Evolutionary conservation across 1,139 yeast genomes (phyloP).

Genomic region (Diutina mesorugosa): DNA sequence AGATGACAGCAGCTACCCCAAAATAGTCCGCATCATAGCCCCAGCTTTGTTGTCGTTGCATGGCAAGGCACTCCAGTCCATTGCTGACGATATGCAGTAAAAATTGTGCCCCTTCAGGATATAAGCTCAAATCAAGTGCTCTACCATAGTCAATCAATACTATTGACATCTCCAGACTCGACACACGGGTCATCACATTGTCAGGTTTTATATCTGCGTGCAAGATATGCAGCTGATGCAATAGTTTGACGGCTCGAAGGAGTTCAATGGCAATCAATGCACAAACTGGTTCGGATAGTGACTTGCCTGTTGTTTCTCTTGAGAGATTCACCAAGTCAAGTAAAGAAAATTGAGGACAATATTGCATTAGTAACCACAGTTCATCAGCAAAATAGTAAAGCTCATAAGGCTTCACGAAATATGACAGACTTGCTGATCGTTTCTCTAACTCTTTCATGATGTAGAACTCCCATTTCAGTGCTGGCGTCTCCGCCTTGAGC

Average conservation of each 20-base stretch:
- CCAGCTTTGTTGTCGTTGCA: constrained; percentile 57
- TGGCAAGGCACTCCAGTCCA: constrained; percentile 66
- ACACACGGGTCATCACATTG: constrained; percentile 67
- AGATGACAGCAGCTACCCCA: constrained; percentile 70
- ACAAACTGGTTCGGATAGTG: constrained; percentile 47
- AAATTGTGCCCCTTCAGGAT: constrained; percentile 29
- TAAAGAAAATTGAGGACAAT: constrained; percentile 61
- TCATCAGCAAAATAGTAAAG: constrained; percentile 57
- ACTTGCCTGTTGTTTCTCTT: constrained; percentile 14
- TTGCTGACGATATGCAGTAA: constrained; percentile 51
- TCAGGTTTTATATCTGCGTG: constrained; percentile 87
- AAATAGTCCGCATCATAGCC: constrained; percentile 74
- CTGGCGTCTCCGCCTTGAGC: constrained; percentile 59
- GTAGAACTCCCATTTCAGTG: constrained; percentile 71
- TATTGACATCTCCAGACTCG: constrained; percentile 43
- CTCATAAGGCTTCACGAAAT: constrained; percentile 37
- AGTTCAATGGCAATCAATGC: constrained; percentile 56
- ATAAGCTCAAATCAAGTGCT: constrained; percentile 51
- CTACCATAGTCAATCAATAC: constrained; percentile 76
- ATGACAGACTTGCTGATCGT: constrained; percentile 11
- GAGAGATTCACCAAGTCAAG: constrained; percentile 55
- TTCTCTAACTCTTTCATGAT: constrained; percentile 45
- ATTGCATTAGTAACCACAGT: constrained; percentile 60
- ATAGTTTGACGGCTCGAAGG: constrained; percentile 41
- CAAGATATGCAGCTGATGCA: constrained; percentile 55